Evolutionary conservation across 179 eudicot genomes (phyloP).

Genomic region (Patellifolia procumbens): DNA sequence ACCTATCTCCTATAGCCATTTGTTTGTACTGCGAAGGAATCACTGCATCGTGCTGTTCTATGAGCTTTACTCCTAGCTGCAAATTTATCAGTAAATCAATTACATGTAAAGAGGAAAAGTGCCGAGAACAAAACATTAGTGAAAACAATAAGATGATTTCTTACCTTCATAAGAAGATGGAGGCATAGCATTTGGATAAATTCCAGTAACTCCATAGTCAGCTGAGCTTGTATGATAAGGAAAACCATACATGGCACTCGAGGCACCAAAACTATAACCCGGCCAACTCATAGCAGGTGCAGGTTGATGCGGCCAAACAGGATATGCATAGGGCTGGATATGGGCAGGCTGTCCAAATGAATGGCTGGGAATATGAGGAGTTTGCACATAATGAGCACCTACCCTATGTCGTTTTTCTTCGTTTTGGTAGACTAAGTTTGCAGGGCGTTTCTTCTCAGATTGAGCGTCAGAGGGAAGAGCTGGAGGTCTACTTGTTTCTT

Average conservation of each 20-base stretch:
- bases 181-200: background rate
- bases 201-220: background rate
- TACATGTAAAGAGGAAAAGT: too few relatives aligned
- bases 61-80: constrained; percentile 7
- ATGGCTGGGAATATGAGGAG: background rate
- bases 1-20: background rate
- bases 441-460: constrained; percentile 10
- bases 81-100: background rate
- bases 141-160: background rate
- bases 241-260: background rate
- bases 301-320: background rate
- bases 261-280: background rate
- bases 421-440: background rate
- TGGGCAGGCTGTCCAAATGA: background rate
- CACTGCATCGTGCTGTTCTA: background rate
- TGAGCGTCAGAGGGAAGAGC: background rate
- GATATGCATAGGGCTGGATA: background rate
- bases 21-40: background rate
- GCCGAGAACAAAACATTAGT: background rate
- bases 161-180: background rate
- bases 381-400: background rate
- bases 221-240: background rate
- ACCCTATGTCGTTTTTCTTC: constrained; percentile 2
- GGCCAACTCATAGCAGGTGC: background rate
- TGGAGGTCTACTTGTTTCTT: background rate